These are phyloP conservation scores for Sarocladium kiliense DNA, from an alignment of 2,329 filamentous ascomycete species.

Conservation along the genomic window DNA sequence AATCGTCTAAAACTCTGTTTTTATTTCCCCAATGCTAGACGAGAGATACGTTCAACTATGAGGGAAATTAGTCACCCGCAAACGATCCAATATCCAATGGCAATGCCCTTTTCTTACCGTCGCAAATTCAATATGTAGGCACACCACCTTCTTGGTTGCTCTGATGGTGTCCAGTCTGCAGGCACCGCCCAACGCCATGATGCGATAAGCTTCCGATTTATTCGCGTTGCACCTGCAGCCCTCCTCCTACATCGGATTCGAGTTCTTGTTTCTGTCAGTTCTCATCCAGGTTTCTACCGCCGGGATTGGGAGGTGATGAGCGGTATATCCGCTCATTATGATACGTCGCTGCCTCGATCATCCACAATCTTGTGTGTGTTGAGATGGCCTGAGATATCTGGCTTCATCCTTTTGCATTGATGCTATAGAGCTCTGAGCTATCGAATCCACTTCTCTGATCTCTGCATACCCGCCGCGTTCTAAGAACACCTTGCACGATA, in stretches of 20 bases:
- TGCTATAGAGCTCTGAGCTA: not conserved
- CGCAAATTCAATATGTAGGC: not conserved
- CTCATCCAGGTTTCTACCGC: not conserved
- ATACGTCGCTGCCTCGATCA: too few relatives aligned
- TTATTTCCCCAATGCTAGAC: not conserved
- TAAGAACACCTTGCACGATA: not conserved
- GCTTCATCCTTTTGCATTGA: too few relatives aligned
- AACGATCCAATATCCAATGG: not conserved
- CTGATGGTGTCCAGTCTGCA: conserved; percentile 7
- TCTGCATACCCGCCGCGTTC: not conserved
- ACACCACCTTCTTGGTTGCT: not conserved
- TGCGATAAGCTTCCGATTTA: conserved; percentile 2
- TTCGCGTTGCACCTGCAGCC: conserved; percentile 4
- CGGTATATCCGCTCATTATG: not conserved
- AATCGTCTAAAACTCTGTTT: not conserved
- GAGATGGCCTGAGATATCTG: too few relatives aligned
- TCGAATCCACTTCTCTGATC: not conserved
- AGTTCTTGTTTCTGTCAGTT: not conserved
- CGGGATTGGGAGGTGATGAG: not conserved
- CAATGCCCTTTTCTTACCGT: not conserved
- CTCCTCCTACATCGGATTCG: not conserved
- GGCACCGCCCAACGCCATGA: conserved; percentile 3
- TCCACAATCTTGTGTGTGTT: too few relatives aligned
- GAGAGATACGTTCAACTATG: not conserved
- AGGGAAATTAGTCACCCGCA: not conserved